Percentiles rank a stretch among this genome's conserved stretches.
Evolutionary conservation across 441 rosid species (phyloP).

Genomic region (Aquilaria agallochum): DNA sequence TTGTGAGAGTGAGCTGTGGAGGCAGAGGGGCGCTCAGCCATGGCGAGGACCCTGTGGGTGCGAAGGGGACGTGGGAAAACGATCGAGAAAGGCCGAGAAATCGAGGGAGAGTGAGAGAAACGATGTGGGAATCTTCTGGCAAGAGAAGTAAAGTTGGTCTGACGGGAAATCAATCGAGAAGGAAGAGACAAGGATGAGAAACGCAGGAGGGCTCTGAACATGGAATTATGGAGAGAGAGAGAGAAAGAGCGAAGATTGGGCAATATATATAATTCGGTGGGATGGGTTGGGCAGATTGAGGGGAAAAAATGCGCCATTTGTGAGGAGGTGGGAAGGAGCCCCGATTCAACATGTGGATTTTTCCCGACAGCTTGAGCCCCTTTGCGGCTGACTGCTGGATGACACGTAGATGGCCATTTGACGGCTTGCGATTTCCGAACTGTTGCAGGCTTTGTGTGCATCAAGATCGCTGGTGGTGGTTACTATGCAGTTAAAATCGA

Average conservation of each 20-base stretch:
- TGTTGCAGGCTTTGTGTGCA: no score
- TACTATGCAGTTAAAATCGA: no score
- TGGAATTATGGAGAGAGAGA: constrained; percentile 12
- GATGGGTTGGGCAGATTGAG: background rate
- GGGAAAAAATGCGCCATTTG: background rate
- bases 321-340: constrained; percentile 10
- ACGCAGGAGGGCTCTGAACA: constrained; percentile 25
- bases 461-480: no score
- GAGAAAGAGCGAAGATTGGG: no score
- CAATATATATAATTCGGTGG: background rate
- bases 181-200: constrained; percentile 18
- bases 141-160: constrained; percentile 14
- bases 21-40: constrained; percentile 49
- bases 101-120: constrained; percentile 8
- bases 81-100: constrained; percentile 21
- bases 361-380: no score
- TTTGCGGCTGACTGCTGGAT: no score
- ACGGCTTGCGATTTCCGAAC: no score
- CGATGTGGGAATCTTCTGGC: constrained; percentile 16
- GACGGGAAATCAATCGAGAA: constrained; percentile 18
- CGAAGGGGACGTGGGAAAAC: constrained; percentile 38
- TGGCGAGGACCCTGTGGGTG: constrained; percentile 38
- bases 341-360: no score
- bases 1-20: constrained; percentile 37
- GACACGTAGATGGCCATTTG: no score